Percentiles rank a stretch among this genome's conserved stretches.
phyloP scores from a whole-genome alignment of 2,329 filamentous ascomycete genomes.

The Dactylellina leptospora region DNA sequence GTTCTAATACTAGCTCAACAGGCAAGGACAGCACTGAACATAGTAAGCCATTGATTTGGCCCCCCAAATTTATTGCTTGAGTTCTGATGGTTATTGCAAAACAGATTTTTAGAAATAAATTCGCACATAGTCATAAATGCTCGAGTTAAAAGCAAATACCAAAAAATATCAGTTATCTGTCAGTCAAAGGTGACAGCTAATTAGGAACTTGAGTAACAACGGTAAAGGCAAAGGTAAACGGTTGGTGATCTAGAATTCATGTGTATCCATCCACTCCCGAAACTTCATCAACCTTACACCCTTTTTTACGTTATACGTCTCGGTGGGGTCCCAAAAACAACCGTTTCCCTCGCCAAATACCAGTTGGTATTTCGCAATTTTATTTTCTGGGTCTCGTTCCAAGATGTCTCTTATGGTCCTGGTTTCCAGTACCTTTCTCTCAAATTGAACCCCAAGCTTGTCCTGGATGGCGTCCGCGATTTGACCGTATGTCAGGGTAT shows the following conservation, averaged over 20 bases:
- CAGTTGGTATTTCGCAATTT: slow-evolving; percentile 69
- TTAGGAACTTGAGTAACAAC: no score
- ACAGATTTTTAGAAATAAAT: slow-evolving; percentile 29
- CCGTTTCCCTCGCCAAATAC: slow-evolving; percentile 70
- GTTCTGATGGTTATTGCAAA: background rate
- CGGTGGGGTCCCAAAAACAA: slow-evolving; percentile 67
- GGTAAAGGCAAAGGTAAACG: no score
- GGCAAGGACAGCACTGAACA: slow-evolving; percentile 58
- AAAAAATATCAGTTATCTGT: no score
- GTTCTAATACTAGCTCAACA: slow-evolving; percentile 56
- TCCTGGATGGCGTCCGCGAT: slow-evolving; percentile 67
- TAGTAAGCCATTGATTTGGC: slow-evolving; percentile 28
- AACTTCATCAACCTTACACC: slow-evolving; percentile 60
- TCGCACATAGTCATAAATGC: no score
- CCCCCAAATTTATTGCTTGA: background rate
- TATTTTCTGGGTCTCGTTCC: slow-evolving; percentile 63
- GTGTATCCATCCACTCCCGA: slow-evolving; percentile 48
- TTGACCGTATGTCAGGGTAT: slow-evolving; percentile 69
- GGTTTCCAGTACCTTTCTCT: slow-evolving; percentile 65
- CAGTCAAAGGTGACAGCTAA: no score
- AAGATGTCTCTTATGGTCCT: slow-evolving; percentile 64
- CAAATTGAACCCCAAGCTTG: slow-evolving; percentile 61
- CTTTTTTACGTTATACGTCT: slow-evolving; percentile 66
- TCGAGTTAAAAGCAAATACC: no score
- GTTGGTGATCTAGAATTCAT: slow-evolving; percentile 22